Evolutionary conservation across 768 basidiomycete species (phyloP).

Genomic region (Cyclocybe cylindracea): DNA sequence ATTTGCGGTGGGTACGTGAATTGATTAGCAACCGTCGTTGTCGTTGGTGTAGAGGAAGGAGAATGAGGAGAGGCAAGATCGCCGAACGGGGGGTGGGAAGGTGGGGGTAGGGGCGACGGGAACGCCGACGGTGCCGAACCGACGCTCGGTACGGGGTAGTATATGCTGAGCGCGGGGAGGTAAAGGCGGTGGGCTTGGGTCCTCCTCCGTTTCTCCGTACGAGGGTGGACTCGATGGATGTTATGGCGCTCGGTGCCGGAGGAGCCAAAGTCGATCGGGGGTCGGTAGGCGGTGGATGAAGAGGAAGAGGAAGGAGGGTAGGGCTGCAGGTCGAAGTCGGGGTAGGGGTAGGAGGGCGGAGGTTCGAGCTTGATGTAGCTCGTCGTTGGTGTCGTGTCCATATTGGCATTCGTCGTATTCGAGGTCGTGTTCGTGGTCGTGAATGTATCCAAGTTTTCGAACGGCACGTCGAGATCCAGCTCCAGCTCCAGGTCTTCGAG

Average conservation of each 20-base stretch:
- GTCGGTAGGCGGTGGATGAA: slow-evolving; percentile 11
- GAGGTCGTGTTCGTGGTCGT: neutral
- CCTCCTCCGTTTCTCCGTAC: too few relatives aligned
- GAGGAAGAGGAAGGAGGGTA: neutral
- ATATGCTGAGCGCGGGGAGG: slow-evolving; percentile 29
- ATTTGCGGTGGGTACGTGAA: too few relatives aligned
- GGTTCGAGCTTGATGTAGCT: slow-evolving; percentile 35
- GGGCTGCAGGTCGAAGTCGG: slow-evolving; percentile 10
- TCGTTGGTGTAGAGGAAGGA: neutral
- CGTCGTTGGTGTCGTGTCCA: too few relatives aligned
- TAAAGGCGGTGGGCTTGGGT: slow-evolving; percentile 12
- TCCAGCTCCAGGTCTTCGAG: too few relatives aligned
- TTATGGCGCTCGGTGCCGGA: neutral
- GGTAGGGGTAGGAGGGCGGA: slow-evolving; percentile 10
- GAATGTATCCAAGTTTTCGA: too few relatives aligned
- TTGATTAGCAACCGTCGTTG: neutral
- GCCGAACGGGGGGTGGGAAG: slow-evolving; percentile 1
- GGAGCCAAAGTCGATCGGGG: neutral
- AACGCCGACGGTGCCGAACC: neutral
- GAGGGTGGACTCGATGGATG: too few relatives aligned
- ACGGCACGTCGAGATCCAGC: slow-evolving; percentile 13
- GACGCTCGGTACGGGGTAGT: slow-evolving; percentile 25
- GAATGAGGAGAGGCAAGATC: neutral
- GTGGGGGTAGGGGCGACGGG: slow-evolving; percentile 8
- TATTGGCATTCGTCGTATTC: neutral